Percentiles rank a stretch among this genome's conserved stretches.
These are phyloP conservation scores for Warburgia ugandensis DNA, from an alignment of 164 flowering plant species.

Conservation along the genomic window DNA sequence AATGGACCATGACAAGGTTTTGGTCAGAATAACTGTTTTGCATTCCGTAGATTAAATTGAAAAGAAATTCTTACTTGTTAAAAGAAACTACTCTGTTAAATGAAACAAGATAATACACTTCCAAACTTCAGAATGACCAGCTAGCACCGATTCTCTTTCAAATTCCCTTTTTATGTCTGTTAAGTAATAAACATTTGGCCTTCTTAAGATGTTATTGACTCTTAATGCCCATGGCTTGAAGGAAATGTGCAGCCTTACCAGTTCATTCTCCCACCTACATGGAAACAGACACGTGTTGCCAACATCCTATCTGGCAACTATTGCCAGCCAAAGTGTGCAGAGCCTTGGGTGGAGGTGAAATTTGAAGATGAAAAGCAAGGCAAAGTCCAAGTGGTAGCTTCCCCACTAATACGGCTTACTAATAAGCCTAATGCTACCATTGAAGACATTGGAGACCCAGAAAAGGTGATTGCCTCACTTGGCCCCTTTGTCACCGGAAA, in stretches of 20 bases:
- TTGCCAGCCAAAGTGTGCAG: constrained; percentile 98
- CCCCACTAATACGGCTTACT: constrained; percentile 82
- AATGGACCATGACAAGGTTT: too few species aligned
- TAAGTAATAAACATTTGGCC: neutral
- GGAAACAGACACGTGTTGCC: constrained; percentile 83
- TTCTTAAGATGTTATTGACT: neutral
- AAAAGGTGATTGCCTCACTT: constrained; percentile 88
- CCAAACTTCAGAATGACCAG: neutral
- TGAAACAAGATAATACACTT: too few species aligned
- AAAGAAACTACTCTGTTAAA: too few species aligned
- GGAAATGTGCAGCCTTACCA: constrained; percentile 95
- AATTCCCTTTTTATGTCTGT: neutral
- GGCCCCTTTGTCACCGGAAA: constrained; percentile 96
- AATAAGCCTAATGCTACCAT: constrained; percentile 87
- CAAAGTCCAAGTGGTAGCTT: constrained; percentile 87
- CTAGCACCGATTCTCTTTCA: neutral
- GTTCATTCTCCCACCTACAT: constrained; percentile 83
- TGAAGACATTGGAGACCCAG: constrained; percentile 92
- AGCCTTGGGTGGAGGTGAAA: constrained; percentile 98
- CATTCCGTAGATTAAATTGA: too few species aligned
- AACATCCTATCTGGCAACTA: constrained; percentile 95
- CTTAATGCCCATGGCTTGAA: constrained; percentile 26
- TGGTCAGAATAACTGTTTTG: too few species aligned
- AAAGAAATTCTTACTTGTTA: too few species aligned
- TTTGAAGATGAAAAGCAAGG: constrained; percentile 94